Evolutionary conservation across 2,329 filamentous ascomycete genomes (phyloP).

Genomic region (Beauveria australis): DNA sequence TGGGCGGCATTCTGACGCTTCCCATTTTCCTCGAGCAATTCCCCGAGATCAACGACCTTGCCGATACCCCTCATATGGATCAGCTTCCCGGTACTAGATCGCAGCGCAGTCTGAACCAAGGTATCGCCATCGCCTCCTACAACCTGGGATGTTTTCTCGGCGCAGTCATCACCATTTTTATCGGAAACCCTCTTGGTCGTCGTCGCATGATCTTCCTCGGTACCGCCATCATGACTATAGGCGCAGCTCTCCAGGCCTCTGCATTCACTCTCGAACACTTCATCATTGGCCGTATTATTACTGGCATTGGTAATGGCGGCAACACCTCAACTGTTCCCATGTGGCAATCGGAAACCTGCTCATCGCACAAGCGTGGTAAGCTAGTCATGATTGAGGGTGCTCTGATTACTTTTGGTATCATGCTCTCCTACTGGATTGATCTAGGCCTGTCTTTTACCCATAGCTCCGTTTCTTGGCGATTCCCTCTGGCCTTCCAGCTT

Average conservation of each 20-base stretch:
- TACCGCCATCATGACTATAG: slow-evolving; percentile 48
- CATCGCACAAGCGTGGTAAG: slow-evolving; percentile 49
- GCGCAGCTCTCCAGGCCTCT: slow-evolving; percentile 49
- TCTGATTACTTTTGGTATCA: slow-evolving; percentile 49
- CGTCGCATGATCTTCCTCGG: slow-evolving; percentile 52
- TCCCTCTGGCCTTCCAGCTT: slow-evolving; percentile 49
- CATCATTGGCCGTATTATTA: slow-evolving; percentile 50
- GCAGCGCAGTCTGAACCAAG: slow-evolving; percentile 42
- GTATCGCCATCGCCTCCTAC: slow-evolving; percentile 47
- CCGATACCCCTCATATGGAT: slow-evolving; percentile 15
- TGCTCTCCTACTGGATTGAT: slow-evolving; percentile 53
- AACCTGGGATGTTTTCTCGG: slow-evolving; percentile 56
- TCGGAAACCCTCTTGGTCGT: slow-evolving; percentile 54
- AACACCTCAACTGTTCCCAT: slow-evolving; percentile 50
- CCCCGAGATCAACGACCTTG: slow-evolving; percentile 38
- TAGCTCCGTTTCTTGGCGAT: slow-evolving; percentile 41
- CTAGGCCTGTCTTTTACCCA: slow-evolving; percentile 46
- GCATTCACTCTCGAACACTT: slow-evolving; percentile 47
- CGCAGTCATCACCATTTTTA: slow-evolving; percentile 57
- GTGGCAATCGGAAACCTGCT: slow-evolving; percentile 54
- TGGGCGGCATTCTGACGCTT: slow-evolving; percentile 66
- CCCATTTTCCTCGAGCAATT: slow-evolving; percentile 50
- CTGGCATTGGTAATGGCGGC: slow-evolving; percentile 49
- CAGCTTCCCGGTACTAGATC: slow-evolving; percentile 22
- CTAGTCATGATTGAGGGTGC: slow-evolving; percentile 54